Conservation (phyloP, 257 asterid genomes). For the Scutellaria minor region DNA sequence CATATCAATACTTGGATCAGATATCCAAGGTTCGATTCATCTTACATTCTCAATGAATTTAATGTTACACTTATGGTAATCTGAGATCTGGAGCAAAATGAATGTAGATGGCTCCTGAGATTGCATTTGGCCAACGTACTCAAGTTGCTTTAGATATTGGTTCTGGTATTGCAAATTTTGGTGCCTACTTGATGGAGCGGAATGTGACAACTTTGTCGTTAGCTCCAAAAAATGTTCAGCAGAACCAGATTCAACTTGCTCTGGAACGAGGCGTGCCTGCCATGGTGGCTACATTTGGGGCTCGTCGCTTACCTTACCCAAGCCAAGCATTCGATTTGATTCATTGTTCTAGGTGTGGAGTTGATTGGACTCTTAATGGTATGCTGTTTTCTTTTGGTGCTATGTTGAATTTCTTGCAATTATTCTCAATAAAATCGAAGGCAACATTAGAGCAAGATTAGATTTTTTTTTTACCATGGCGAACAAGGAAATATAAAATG, state of each 20-base stretch:
- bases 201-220: slow-evolving; percentile 66
- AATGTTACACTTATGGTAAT: neutral
- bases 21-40: slow-evolving; percentile 57
- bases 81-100: slow-evolving; percentile 30
- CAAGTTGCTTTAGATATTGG: slow-evolving; percentile 65
- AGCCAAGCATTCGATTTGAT: slow-evolving; percentile 72
- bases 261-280: slow-evolving; percentile 74
- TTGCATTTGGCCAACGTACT: slow-evolving; percentile 56
- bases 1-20: slow-evolving; percentile 52
- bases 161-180: slow-evolving; percentile 59
- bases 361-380: slow-evolving; percentile 62
- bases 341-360: slow-evolving; percentile 59
- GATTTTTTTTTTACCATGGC: neutral
- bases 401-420: neutral
- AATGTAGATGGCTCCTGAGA: slow-evolving; percentile 61
- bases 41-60: slow-evolving; percentile 15
- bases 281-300: slow-evolving; percentile 53
- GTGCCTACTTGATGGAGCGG: slow-evolving; percentile 55
- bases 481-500: slow-evolving; percentile 5
- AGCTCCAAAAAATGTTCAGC: slow-evolving; percentile 50
- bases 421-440: neutral
- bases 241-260: slow-evolving; percentile 56
- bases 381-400: slow-evolving; percentile 23
- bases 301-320: slow-evolving; percentile 58
- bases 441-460: neutral